Percentiles rank a stretch among this genome's conserved stretches.
Evolutionary conservation across 495 filamentous ascomycete genomes (phyloP).

Genomic region (Talaromyces borbonicus): DNA sequence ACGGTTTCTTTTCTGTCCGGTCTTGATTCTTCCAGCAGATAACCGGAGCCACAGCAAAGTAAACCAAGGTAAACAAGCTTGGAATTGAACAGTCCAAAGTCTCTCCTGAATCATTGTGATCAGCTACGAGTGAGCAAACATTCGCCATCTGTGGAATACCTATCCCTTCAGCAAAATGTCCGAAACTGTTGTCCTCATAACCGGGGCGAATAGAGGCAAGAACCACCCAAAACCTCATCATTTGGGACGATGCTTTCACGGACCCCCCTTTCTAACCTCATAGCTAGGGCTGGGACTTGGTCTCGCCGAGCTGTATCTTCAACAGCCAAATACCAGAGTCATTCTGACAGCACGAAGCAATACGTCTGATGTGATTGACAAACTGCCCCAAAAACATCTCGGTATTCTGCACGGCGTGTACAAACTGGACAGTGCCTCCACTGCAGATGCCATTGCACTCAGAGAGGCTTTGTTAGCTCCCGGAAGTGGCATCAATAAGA

Average conservation of each 20-base stretch:
- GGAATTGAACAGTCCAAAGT: too few relatives aligned
- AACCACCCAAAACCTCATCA: too few relatives aligned
- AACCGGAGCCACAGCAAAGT: too few relatives aligned
- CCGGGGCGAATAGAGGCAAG: slow-evolving; percentile 16
- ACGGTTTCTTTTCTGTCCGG: too few relatives aligned
- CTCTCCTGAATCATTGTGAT: too few relatives aligned
- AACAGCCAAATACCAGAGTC: slow-evolving; percentile 32
- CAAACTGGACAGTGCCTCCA: slow-evolving; percentile 6
- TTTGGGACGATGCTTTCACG: too few relatives aligned
- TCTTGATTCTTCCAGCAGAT: too few relatives aligned
- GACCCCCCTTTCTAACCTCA: neutral
- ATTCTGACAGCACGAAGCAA: slow-evolving; percentile 34
- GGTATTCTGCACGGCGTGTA: slow-evolving; percentile 17
- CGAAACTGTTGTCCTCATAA: slow-evolving; percentile 12
- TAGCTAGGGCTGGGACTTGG: slow-evolving; percentile 36
- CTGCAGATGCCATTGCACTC: slow-evolving; percentile 18
- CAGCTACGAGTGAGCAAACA: too few relatives aligned
- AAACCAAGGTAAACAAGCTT: too few relatives aligned
- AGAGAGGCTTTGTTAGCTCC: slow-evolving; percentile 21
- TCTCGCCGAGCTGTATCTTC: slow-evolving; percentile 24
- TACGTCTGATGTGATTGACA: slow-evolving; percentile 10
- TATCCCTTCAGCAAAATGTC: slow-evolving; percentile 3
- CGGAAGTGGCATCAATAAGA: slow-evolving; percentile 12
- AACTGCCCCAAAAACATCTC: slow-evolving; percentile 16
- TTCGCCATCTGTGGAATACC: too few relatives aligned